Evolutionary conservation across 2,329 filamentous ascomycete species (phyloP).

Genomic region (Fusarium sp.): DNA sequence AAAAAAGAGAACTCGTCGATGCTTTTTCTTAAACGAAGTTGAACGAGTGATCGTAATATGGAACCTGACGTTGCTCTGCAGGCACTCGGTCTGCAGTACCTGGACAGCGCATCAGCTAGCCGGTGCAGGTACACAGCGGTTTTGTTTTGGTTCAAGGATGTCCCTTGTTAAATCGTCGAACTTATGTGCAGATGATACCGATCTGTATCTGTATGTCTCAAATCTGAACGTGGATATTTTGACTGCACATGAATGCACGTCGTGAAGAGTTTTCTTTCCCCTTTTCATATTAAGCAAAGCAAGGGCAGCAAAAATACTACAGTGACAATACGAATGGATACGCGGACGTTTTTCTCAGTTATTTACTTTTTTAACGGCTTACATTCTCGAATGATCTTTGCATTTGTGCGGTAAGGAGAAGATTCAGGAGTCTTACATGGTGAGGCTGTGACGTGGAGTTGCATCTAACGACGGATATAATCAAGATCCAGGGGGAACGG

Average conservation of each 20-base stretch:
- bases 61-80: conserved; percentile 16
- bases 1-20: background rate
- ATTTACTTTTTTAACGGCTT: conserved; percentile 12
- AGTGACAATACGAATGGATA: conserved; percentile 2
- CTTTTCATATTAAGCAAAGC: background rate
- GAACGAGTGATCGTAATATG: too few species aligned
- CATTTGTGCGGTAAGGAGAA: too few species aligned
- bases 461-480: too few species aligned
- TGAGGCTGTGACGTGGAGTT: too few species aligned
- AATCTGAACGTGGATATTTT: conserved; percentile 2
- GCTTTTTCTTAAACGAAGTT: too few species aligned
- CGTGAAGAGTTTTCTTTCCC: conserved; percentile 5
- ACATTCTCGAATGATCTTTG: too few species aligned
- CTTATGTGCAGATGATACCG: conserved; percentile 19
- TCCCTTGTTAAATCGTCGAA: conserved; percentile 26
- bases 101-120: conserved; percentile 27
- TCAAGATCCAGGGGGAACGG: too few species aligned
- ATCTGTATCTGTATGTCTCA: conserved; percentile 2
- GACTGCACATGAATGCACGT: conserved; percentile 2
- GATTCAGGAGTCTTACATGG: too few species aligned
- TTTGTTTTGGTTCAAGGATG: conserved; percentile 20
- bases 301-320: conserved; percentile 20
- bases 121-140: conserved; percentile 34
- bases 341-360: background rate
- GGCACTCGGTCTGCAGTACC: conserved; percentile 6